phyloP scores from a whole-genome alignment of 805 yeast genomes.

The Yarrowia deformans region DNA sequence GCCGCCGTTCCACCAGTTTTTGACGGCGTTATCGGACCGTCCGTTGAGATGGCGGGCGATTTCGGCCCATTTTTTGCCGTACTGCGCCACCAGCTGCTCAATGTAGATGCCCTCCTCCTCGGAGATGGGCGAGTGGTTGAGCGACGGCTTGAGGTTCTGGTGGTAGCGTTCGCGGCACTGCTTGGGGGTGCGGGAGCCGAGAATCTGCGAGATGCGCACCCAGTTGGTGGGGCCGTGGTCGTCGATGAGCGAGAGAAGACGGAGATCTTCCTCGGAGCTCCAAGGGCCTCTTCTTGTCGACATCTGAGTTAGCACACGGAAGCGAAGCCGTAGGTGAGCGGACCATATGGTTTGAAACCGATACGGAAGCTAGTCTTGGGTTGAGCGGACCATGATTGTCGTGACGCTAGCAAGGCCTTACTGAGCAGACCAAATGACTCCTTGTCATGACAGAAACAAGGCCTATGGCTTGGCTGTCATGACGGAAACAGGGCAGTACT shows the following conservation, averaged over 20 bases:
- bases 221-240: conserved; percentile 83
- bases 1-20: conserved; percentile 97
- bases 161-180: conserved; percentile 92
- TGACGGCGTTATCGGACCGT: conserved; percentile 87
- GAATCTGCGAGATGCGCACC: conserved; percentile 80
- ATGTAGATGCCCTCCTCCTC: conserved; percentile 83
- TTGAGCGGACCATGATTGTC: too few species aligned
- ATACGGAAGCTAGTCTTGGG: too few species aligned
- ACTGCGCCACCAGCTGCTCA: conserved; percentile 75
- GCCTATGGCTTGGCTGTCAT: too few species aligned
- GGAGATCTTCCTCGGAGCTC: conserved; percentile 84
- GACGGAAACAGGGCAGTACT: too few species aligned
- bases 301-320: conserved; percentile 18
- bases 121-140: conserved; percentile 82
- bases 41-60: conserved; percentile 88
- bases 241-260: conserved; percentile 70
- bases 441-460: too few species aligned
- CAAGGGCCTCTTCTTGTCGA: conserved; percentile 74
- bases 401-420: too few species aligned
- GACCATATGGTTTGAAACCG: too few species aligned
- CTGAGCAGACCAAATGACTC: too few species aligned
- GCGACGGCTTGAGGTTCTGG: conserved; percentile 85
- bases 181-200: conserved; percentile 83
- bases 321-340: not conserved
- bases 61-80: conserved; percentile 94